phyloP scores from a whole-genome alignment of 768 basidiomycete species.

The Mycena leptocephala region DNA sequence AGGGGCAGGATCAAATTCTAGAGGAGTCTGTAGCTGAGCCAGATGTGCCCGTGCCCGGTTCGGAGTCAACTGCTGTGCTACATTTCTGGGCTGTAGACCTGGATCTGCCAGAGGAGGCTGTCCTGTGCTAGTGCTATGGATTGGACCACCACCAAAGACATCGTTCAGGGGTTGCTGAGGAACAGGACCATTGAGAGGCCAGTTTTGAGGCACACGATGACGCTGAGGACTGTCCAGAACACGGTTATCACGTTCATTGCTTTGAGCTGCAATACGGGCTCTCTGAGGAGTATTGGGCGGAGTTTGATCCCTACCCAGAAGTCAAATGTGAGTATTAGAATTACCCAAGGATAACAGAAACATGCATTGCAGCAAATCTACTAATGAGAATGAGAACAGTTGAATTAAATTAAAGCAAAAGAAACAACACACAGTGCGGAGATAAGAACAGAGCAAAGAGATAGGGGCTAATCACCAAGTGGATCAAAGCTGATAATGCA shows the following conservation, averaged over 20 bases:
- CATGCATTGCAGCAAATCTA: neutral
- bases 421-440: neutral
- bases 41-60: neutral
- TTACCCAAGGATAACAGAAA: neutral
- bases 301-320: slow-evolving; percentile 14
- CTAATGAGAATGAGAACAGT: neutral
- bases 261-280: neutral
- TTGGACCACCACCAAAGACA: slow-evolving; percentile 13
- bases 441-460: neutral
- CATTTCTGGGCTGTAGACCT: neutral
- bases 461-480: neutral
- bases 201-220: neutral
- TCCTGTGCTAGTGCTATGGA: no score
- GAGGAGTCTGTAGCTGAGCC: neutral
- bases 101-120: neutral
- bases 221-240: slow-evolving; percentile 15
- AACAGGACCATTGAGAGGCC: neutral
- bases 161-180: neutral
- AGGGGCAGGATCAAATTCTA: neutral
- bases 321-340: neutral
- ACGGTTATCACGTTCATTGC: slow-evolving; percentile 12
- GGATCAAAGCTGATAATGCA: neutral
- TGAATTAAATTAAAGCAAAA: neutral
- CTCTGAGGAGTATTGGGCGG: slow-evolving; percentile 19
- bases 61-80: neutral